phyloP scores from a whole-genome alignment of 2,329 filamentous ascomycete species.

The Sporothrix schenckii region DNA sequence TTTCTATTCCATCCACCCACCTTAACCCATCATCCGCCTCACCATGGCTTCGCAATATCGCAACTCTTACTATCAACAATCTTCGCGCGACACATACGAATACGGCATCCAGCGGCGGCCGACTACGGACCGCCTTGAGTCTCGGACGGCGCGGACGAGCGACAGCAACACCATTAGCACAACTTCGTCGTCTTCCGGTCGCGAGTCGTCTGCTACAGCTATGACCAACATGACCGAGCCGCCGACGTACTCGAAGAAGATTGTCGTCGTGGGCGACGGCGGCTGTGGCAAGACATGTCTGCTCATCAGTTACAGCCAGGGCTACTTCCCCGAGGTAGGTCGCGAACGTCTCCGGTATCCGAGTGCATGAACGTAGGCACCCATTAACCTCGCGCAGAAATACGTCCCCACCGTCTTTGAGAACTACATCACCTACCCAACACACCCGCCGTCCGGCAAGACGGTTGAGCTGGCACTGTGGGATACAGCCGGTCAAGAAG shows the following conservation, averaged over 20 bases:
- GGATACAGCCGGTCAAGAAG: conserved; percentile 98
- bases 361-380: too few species aligned
- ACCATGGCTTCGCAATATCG: conserved; percentile 52
- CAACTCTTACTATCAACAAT: conserved; percentile 55
- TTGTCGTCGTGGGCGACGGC: conserved; percentile 96
- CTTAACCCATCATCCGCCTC: background rate
- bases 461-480: conserved; percentile 94
- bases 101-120: conserved; percentile 45
- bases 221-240: conserved; percentile 70
- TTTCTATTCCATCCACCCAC: background rate
- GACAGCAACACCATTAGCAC: conserved; percentile 89
- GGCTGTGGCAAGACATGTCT: conserved; percentile 98
- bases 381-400: conserved; percentile 66
- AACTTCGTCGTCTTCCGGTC: conserved; percentile 72
- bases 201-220: conserved; percentile 78
- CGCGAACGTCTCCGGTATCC: background rate
- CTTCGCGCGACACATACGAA: conserved; percentile 49
- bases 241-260: conserved; percentile 96
- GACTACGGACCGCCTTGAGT: conserved; percentile 49
- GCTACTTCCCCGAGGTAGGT: conserved; percentile 93
- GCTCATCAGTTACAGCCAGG: conserved; percentile 97
- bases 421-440: conserved; percentile 98
- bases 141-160: conserved; percentile 68
- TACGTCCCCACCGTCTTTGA: conserved; percentile 99
- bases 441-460: conserved; percentile 84